Base-by-base conservation (phyloP, 1,284 basidiomycete species). In the Sphagnurus paluster region DNA sequence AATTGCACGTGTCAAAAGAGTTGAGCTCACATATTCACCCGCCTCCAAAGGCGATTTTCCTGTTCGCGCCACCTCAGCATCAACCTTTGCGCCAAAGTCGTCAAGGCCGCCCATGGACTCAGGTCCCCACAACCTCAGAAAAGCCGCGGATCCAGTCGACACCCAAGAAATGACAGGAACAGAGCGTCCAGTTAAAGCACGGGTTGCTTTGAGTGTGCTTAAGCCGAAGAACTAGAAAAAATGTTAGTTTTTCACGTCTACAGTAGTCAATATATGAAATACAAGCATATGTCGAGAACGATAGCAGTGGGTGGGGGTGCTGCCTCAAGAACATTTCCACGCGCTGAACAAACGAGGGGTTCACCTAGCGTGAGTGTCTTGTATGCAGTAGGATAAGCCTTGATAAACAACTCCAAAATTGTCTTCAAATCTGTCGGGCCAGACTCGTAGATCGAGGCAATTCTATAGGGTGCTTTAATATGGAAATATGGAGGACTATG, bases 121-220 rank as follows among this genome's bases (percentile, higher is more conserved):
- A 1, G 59, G 55, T 13, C 56, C 57, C 45, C 53, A 57, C 13
- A 39, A 29, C 5, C 54, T 49, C 14, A 58, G 39, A 7, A 55
- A 44, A 10, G 53, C 47, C 2, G 49, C 34, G 3, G 49, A 47
- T n/a, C 52, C 46, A 11, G 51, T 49, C 1, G 58, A 49, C 1
- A 50, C 41, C 54, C 54, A 58, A 3, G 57, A 47, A 8, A 60
- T 40, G 11, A 58, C 38, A 9, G 58, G 58, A 3, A 58, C 41
- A 11, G 46, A 29, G n/a, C 43, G 42, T 17, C 56, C 57, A 5
- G 38, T 57, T 9, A 58, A 26, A 6, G 48, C 45, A 9, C 55
- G 50, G 19, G 56, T 60, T 1, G 44, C 50, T 14, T 48, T 39
- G 30, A 57, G 25, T 38, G 55, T 49, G 24, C 51, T 30, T 8